A percentile compares a stretch with the other conserved stretches of the same genome.
Conservation (phyloP, 331 rosid species). For the Pyrus hybrid region DNA sequence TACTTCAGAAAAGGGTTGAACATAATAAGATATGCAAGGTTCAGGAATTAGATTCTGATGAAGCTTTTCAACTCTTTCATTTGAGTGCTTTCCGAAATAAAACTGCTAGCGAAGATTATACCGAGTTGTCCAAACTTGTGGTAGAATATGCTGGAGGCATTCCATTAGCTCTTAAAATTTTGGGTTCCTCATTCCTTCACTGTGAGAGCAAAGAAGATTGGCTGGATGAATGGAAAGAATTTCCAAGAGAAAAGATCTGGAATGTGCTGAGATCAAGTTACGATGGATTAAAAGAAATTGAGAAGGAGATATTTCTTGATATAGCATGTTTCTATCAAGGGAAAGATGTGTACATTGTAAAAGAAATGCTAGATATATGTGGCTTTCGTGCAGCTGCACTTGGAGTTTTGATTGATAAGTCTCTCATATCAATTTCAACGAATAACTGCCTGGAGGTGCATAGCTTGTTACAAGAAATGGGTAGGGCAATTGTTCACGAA, state of each 20-base stretch:
- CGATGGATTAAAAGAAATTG: neutral
- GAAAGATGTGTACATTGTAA: accelerated
- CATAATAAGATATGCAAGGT: neutral
- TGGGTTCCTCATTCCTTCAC: neutral
- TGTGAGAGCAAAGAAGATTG: too few species aligned
- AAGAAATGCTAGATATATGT: neutral
- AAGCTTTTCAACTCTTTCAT: neutral
- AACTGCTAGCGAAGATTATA: neutral
- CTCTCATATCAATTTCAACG: neutral
- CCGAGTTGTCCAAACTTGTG: neutral
- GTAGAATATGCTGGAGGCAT: conserved; percentile 1
- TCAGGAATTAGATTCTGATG: neutral
- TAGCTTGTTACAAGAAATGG: neutral
- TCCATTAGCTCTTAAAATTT: conserved; percentile 10
- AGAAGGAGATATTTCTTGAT: neutral
- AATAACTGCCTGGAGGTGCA: neutral
- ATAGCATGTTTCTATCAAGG: neutral
- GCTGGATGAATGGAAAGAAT: neutral
- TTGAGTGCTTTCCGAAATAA: neutral
- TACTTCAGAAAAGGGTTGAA: neutral
- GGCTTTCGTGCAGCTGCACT: neutral
- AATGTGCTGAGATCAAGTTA: neutral
- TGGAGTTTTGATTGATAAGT: neutral
- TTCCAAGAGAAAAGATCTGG: neutral
- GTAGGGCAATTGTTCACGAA: neutral